Evolutionary conservation across 2,329 filamentous ascomycete genomes (phyloP).

Genomic region (Botryotinia convoluta): DNA sequence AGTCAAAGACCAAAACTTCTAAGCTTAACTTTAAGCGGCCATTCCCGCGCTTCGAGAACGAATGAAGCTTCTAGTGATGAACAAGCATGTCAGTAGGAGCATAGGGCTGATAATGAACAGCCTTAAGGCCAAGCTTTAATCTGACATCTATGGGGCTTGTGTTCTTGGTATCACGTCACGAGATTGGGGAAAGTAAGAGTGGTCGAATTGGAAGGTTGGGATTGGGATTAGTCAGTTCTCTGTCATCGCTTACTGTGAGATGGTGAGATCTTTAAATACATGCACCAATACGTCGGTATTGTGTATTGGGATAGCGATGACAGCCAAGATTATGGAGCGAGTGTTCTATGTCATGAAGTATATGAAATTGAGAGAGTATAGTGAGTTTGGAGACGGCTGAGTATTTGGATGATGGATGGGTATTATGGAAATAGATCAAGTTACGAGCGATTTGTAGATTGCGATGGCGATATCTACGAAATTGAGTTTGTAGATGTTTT

Average conservation of each 20-base stretch:
- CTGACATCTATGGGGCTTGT: not conserved
- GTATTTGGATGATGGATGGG: not conserved
- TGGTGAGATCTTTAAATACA: not conserved
- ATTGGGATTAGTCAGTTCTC: not conserved
- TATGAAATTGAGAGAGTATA: not conserved
- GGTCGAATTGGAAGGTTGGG: not conserved
- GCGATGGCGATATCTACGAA: not conserved
- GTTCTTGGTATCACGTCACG: not conserved
- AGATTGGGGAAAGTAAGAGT: not conserved
- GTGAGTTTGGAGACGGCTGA: not conserved
- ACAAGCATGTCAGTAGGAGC: not conserved
- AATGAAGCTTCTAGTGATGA: not conserved
- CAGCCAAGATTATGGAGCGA: not conserved
- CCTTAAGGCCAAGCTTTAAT: not conserved
- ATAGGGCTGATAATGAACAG: not conserved
- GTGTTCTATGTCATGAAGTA: not conserved
- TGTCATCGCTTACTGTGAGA: not conserved
- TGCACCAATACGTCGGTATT: not conserved
- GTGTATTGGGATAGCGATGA: not conserved
- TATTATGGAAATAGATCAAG: not conserved
- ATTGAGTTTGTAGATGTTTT: not conserved
- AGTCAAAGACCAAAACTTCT: not conserved
- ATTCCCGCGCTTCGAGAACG: not conserved
- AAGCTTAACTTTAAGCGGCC: not conserved
- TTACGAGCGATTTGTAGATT: not conserved